A percentile compares a stretch with the other conserved stretches of the same genome.
These are phyloP conservation scores for Colletotrichum karsti DNA, from an alignment of 2,329 filamentous ascomycete genomes.

Conservation along the genomic window DNA sequence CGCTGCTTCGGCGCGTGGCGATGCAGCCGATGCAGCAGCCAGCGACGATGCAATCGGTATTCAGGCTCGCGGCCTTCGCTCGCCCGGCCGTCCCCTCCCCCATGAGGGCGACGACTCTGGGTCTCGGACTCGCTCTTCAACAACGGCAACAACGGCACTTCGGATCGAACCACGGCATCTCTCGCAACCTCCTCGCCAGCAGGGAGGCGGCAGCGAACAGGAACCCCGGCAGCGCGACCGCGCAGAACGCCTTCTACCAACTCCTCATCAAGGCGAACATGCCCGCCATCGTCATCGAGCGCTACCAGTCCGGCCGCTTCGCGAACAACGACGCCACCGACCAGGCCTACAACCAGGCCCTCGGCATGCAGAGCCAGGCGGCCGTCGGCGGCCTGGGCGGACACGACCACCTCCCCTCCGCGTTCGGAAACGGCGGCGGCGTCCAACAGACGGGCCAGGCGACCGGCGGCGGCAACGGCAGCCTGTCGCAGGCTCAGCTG, in stretches of 20 bases:
- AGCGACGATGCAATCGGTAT: constrained; percentile 26
- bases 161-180: constrained; percentile 57
- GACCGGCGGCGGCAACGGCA: constrained; percentile 41
- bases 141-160: constrained; percentile 38
- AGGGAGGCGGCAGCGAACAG: constrained; percentile 93
- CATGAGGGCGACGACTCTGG: constrained; percentile 16
- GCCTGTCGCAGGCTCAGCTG: constrained; percentile 68
- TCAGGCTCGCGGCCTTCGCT: constrained; percentile 20
- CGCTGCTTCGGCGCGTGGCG: constrained; percentile 19
- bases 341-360: constrained; percentile 79
- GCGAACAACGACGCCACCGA: constrained; percentile 83
- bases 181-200: constrained; percentile 77
- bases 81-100: background rate
- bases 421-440: constrained; percentile 33
- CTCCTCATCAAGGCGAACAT: constrained; percentile 90
- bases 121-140: constrained; percentile 31
- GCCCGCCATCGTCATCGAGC: constrained; percentile 90
- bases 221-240: constrained; percentile 85
- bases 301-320: constrained; percentile 87
- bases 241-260: constrained; percentile 94
- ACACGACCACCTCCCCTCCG: constrained; percentile 18
- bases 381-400: constrained; percentile 20
- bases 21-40: constrained; percentile 23
- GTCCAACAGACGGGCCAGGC: constrained; percentile 33
- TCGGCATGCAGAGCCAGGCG: constrained; percentile 52